Evolutionary conservation across 495 filamentous ascomycete genomes (phyloP).

Genomic region (Clavariopsis aquatica): DNA sequence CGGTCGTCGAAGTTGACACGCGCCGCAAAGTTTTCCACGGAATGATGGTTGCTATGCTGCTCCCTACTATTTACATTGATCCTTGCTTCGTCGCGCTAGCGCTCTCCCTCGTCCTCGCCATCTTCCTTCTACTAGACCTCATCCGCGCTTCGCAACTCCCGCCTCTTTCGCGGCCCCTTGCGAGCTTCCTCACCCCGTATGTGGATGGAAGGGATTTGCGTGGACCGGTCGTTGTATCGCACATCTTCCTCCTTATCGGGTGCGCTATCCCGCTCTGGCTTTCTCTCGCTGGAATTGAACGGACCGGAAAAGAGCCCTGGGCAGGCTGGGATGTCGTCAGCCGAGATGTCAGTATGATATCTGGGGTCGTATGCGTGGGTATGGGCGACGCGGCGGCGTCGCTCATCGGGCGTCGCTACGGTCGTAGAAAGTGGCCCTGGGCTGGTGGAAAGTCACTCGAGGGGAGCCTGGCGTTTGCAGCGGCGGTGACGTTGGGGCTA

Average conservation of each 20-base stretch:
- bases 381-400: slow-evolving; percentile 96
- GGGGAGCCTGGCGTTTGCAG: slow-evolving; percentile 81
- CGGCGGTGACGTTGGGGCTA: slow-evolving; percentile 75
- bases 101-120: slow-evolving; percentile 67
- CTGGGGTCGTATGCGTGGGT: slow-evolving; percentile 89
- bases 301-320: slow-evolving; percentile 55
- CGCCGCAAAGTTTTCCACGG: slow-evolving; percentile 98
- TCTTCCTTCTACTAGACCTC: slow-evolving; percentile 86
- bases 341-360: slow-evolving; percentile 81
- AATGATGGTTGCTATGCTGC: slow-evolving; percentile 94
- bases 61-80: slow-evolving; percentile 82
- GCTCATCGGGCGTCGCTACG: slow-evolving; percentile 83
- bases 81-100: slow-evolving; percentile 79
- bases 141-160: slow-evolving; percentile 89
- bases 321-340: slow-evolving; percentile 69
- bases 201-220: slow-evolving; percentile 92
- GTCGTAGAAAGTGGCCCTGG: slow-evolving; percentile 91
- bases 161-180: slow-evolving; percentile 78
- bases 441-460: slow-evolving; percentile 93
- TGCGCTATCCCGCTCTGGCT: slow-evolving; percentile 95
- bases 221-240: slow-evolving; percentile 90
- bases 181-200: slow-evolving; percentile 84
- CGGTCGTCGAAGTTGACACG: slow-evolving; percentile 83
- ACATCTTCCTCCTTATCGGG: slow-evolving; percentile 95
- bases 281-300: slow-evolving; percentile 64